These are phyloP conservation scores for Mortierella polycephala DNA, from an alignment of 371 early-diverging fungal species.

Conservation along the genomic window DNA sequence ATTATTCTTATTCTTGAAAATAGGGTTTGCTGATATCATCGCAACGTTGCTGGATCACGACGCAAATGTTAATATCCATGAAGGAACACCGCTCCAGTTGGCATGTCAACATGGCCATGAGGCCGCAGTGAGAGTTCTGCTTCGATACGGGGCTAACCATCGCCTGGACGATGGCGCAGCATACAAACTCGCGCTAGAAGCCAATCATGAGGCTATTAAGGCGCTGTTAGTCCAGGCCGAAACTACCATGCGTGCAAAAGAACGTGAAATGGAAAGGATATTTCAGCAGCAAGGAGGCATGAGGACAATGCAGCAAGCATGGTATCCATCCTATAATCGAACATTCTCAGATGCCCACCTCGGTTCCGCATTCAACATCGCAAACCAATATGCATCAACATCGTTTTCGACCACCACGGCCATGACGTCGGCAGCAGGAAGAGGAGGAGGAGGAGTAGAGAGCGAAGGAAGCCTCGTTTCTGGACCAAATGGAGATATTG, in stretches of 20 bases:
- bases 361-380: background rate
- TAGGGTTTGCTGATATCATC: slow-evolving; percentile 41
- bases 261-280: slow-evolving; percentile 37
- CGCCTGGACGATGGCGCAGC: slow-evolving; percentile 54
- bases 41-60: slow-evolving; percentile 72
- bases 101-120: slow-evolving; percentile 73
- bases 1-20: background rate
- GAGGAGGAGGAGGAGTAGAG: background rate
- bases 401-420: background rate
- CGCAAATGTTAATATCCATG: slow-evolving; percentile 74
- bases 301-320: slow-evolving; percentile 20
- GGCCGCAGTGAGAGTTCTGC: slow-evolving; percentile 71
- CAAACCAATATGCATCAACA: background rate
- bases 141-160: slow-evolving; percentile 73
- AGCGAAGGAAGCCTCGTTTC: background rate
- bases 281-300: slow-evolving; percentile 24
- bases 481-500: no score
- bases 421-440: background rate
- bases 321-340: slow-evolving; percentile 16
- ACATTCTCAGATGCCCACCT: slow-evolving; percentile 12
- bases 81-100: slow-evolving; percentile 80
- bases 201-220: slow-evolving; percentile 35
- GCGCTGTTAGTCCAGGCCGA: slow-evolving; percentile 44
- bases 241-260: slow-evolving; percentile 43
- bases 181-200: slow-evolving; percentile 44